Evolutionary conservation across 306 rosid species (phyloP), one percentile per base, ranked within the genome.

Genomic region (Dalbergia cultrata): DNA sequence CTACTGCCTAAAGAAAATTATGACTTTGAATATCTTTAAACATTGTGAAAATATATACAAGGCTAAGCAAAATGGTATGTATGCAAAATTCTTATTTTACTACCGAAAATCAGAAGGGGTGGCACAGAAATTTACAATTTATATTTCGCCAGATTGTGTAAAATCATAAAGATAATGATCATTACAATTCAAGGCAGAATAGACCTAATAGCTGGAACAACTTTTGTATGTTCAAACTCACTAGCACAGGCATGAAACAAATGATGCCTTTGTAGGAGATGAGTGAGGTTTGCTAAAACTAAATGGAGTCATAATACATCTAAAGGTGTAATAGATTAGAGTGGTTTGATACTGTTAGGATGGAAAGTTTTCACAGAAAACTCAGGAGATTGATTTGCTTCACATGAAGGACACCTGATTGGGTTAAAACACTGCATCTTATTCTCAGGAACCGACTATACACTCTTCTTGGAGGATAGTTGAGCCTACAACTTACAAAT

Each of bases 161-260:
- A 67, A 49, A 53, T 50, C 39, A 58, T 67, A 8, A 74, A 67
- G 66, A 72, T 22, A 65, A 61, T 77, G 76, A 72, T 66, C 83
- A 67, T 79, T 74, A 47, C 72, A 62, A 44, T 70, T 85, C 67
- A 65, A 63, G 50, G 53, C 54, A 18, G 54, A 54, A 41, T 70
- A 72, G 62, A 64, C 9, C 61, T 70, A 71, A 35, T 10, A 75
- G 13, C 41, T 61, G 34, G 52, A 39, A 45, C 13, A 5, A 71
- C 77, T 33, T 75, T 19, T 56, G 62, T 67, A 41, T 77, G 69
- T 67, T 77, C 49, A 43, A 71, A 71, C 79, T 77, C 47, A 8
- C 16, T 26, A 37, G 54, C 72, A 47, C 21, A 49, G 67, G 39
- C 65, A 80, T 70, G 16, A 69, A 71, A 61, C 26, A 70, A 61